A percentile compares a stretch with the other conserved stretches of the same genome.
These are phyloP conservation scores for Clonostachys solani DNA, from an alignment of 2,329 filamentous ascomycete species.

Conservation along the genomic window DNA sequence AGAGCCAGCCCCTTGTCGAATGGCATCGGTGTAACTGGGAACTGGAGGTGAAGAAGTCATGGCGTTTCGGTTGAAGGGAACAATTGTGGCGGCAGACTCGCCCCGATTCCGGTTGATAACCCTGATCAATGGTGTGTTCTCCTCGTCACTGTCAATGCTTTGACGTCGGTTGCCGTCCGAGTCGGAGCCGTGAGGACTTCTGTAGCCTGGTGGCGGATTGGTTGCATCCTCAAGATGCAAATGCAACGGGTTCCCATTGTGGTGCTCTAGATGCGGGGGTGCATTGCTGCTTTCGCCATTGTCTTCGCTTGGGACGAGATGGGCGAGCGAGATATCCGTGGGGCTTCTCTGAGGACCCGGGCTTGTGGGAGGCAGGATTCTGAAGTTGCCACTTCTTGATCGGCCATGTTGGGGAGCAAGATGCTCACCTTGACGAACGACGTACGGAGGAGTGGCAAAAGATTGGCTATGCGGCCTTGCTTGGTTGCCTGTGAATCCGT, in stretches of 20 bases:
- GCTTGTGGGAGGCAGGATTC: conserved; percentile 72
- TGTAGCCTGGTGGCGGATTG: conserved; percentile 68
- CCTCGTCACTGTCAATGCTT: conserved; percentile 56
- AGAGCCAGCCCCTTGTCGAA: conserved; percentile 41
- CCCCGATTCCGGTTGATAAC: conserved; percentile 46
- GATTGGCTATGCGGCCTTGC: conserved; percentile 43
- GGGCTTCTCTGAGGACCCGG: conserved; percentile 87
- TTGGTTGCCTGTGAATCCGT: conserved; percentile 38
- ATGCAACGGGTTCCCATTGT: conserved; percentile 30
- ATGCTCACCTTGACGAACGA: conserved; percentile 26
- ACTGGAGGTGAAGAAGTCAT: conserved; percentile 55
- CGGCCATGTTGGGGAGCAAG: conserved; percentile 52
- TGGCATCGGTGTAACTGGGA: conserved; percentile 76
- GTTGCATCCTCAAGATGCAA: conserved; percentile 48
- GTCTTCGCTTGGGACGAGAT: conserved; percentile 68
- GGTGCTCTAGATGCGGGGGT: conserved; percentile 14
- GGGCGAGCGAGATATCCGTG: conserved; percentile 92
- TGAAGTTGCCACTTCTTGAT: conserved; percentile 73
- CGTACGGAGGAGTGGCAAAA: conserved; percentile 25
- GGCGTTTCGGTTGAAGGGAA: conserved; percentile 14
- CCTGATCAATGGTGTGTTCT: conserved; percentile 47
- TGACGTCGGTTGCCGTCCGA: conserved; percentile 47
- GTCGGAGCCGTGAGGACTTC: conserved; percentile 60
- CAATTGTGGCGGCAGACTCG: conserved; percentile 37
- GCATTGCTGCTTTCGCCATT: conserved; percentile 55